Evolutionary conservation across 2,329 filamentous ascomycete genomes (phyloP).

Genomic region (Fusarium sp.): DNA sequence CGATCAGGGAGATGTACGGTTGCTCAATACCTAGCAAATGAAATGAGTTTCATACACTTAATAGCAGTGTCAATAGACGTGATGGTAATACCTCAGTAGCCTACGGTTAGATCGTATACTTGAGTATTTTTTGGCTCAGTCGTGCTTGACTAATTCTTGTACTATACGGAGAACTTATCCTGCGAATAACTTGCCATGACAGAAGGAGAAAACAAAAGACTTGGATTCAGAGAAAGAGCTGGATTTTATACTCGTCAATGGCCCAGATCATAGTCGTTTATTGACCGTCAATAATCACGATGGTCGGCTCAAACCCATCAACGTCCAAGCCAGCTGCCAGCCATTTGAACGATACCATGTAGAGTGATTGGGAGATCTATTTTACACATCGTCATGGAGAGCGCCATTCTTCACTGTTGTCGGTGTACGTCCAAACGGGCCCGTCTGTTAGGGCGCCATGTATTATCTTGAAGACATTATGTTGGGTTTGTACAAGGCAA

Average conservation of each 20-base stretch:
- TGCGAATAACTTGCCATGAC: not conserved
- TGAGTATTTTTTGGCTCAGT: not conserved
- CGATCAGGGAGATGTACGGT: not conserved
- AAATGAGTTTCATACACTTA: not conserved
- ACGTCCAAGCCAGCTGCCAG: not conserved
- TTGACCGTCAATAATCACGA: not conserved
- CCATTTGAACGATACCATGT: not conserved
- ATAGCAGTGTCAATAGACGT: not conserved
- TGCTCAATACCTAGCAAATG: not conserved
- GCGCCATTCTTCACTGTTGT: conserved; percentile 22
- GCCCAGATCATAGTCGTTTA: not conserved
- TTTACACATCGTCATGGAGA: not conserved
- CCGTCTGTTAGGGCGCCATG: not conserved
- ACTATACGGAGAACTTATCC: not conserved
- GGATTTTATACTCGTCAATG: not conserved
- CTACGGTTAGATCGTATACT: not conserved
- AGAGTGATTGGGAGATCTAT: not conserved
- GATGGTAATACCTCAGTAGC: not conserved
- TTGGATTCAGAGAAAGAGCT: not conserved
- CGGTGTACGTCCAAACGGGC: conserved; percentile 14
- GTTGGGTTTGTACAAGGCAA: not conserved
- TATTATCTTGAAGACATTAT: not conserved
- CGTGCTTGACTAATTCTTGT: not conserved
- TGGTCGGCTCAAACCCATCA: not conserved
- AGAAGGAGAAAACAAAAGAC: not conserved